Base-by-base conservation (phyloP, 345 rosid genomes). In the Sisymbrium irio region DNA sequence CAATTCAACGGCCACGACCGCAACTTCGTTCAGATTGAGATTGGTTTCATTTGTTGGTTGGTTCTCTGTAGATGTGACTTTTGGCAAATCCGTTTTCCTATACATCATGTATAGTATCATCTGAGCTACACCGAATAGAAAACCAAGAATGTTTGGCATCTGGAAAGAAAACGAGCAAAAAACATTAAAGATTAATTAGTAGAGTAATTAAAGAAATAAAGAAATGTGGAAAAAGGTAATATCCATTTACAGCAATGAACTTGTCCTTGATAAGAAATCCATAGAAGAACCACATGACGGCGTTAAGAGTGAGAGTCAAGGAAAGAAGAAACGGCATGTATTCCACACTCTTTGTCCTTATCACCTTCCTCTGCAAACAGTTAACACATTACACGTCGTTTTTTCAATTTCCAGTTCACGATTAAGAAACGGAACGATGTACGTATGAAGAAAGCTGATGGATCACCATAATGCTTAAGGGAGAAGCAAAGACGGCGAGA, bases 261-360 rank as follows among this genome's bases (percentile, higher is more conserved):
- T 67, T 73, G 64, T 94, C 97, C 65, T 81, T 78, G 75, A 86
- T 76, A 28, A 88, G 84, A 74, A 82, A 75, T 47, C 99, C 97
- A 65, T 91, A 88, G 72, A 87, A 82, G 83, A 94, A 94, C 99
- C 99, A 94, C 84, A 83, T 75, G 60, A 84, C 79, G 39, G 97
- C 96, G 27, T 88, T 86, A 9, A 95, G 72, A 7, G 92, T 88
- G 13, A 92, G 88, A 79, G 83, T 86, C 37, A 88, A 65, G 17
- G 99, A 95, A 7, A 88, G 80, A 22, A 75, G 58, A 65, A 91
- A 76, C n/a, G 97, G 93, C 98, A 94, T 91, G 86, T 77, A 86
- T 75, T 94, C 96, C 49, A 88, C 97, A 73, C 96, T 91, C 70
- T 80, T 91, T 7, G 97, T 91, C 79, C 65, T 83, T 30, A 95